Evolutionary conservation across 306 rosid species (phyloP), one percentile per base, ranked within the genome.

Genomic region (Vicia sativa): DNA sequence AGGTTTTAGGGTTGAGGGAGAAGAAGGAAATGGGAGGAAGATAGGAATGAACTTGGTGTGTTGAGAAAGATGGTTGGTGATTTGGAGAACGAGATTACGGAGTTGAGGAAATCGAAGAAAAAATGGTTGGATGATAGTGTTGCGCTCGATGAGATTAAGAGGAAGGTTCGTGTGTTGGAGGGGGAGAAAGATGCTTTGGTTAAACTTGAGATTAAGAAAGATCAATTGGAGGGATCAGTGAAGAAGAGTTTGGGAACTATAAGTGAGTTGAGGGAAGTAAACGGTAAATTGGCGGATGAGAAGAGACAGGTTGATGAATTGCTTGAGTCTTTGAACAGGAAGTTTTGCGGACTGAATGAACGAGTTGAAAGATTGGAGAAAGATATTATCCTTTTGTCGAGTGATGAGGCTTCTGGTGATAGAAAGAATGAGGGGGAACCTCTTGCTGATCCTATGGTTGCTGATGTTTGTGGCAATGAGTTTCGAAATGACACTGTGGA

Each of bases 151-250:
- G 68, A 60, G 37, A 21, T 71, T 4, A 37, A 56, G 12, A 53
- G 3, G 2, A 53, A 18, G 55, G 29, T 65, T 4, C 2, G 7
- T n/a, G 25, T 5, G 1, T 71, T 71, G 70, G 78, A 75, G 50
- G 37, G 14, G 7, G 70, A 41, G n/a, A 79, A 46, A 42, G 9
- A 8, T 15, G 46, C 1, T 21, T 3, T 75, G 45, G 58, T 7
- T 58, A 62, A 1, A 9, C n/a, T 69, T 19, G 42, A 28, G 62
- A 4, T 8, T 6, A 74, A 16, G 35, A 74, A 74, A 13, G 28
- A 7, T 10, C 65, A 52, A 29, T 39, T 76, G 59, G 44, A 70
- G 64, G 76, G 38, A 48, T 55, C 3, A 15, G 12, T 57, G 62
- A 46, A 56, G 26, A 56, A 11, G 16, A 23, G 21, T 14, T 43